A percentile compares a stretch with the other conserved stretches of the same genome.
Evolutionary conservation across 1,284 basidiomycete species (phyloP).

Genomic region (Cutaneotrichosporon cavernicola): DNA sequence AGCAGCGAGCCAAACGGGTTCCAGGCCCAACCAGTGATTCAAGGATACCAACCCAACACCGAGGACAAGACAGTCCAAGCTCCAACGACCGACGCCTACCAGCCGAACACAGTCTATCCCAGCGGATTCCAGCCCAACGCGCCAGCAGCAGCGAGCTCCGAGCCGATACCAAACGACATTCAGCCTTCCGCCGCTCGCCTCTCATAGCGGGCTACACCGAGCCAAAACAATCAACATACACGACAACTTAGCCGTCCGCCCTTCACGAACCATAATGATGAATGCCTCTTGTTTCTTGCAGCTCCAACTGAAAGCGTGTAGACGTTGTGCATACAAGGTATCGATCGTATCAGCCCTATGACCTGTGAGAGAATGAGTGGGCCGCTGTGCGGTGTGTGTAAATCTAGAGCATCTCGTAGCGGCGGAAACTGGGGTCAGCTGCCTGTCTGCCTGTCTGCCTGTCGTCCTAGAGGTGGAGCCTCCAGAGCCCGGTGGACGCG

Average conservation of each 20-base stretch:
- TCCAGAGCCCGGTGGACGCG: conserved; percentile 14
- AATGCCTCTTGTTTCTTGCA: neutral
- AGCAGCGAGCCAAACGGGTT: no score
- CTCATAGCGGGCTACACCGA: neutral
- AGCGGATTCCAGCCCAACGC: neutral
- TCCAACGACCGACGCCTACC: neutral
- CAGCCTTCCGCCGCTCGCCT: neutral
- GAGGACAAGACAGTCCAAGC: no score
- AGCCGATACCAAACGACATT: neutral
- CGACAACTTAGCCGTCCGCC: neutral
- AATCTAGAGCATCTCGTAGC: conserved; percentile 50
- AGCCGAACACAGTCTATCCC: neutral
- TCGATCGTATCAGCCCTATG: conserved; percentile 3
- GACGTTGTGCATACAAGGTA: conserved; percentile 2
- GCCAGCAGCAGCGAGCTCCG: neutral
- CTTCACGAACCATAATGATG: neutral
- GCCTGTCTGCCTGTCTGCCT: conserved; percentile 1
- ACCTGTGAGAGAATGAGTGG: neutral
- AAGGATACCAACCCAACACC: no score
- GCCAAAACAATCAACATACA: neutral
- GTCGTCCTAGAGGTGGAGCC: conserved; percentile 16
- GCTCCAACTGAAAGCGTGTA: neutral
- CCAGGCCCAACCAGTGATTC: neutral
- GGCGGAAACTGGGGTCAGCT: conserved; percentile 34
- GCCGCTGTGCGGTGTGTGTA: neutral